Evolutionary conservation across 306 rosid genomes (phyloP).

Genomic region (Ziziphus jujuba): DNA sequence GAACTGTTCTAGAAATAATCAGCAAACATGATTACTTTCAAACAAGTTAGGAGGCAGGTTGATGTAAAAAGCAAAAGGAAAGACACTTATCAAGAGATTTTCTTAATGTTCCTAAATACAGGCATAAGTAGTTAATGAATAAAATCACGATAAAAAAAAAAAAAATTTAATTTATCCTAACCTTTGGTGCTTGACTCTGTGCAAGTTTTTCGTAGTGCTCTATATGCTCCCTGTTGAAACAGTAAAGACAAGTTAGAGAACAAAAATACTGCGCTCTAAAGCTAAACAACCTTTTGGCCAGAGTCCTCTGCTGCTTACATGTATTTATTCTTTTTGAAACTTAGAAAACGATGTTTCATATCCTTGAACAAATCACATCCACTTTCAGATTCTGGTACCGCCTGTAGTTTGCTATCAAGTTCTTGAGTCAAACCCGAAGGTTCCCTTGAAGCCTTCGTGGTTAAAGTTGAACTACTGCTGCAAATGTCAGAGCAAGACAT

Average conservation of each 20-base stretch:
- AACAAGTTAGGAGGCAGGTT: conserved; percentile 9
- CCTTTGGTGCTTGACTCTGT: conserved; percentile 83
- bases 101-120: not conserved
- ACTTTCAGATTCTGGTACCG: conserved; percentile 40
- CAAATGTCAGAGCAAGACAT: conserved; percentile 25
- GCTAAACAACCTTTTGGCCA: conserved; percentile 9
- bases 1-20: conserved; percentile 70
- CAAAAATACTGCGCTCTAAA: not conserved
- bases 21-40: conserved; percentile 29
- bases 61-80: not conserved
- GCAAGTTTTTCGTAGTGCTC: conserved; percentile 78
- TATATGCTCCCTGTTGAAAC: conserved; percentile 49
- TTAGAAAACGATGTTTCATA: conserved; percentile 69
- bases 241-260: conserved; percentile 28
- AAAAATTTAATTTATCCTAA: conserved; percentile 24
- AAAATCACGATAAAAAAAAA: not conserved
- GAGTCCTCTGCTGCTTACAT: conserved; percentile 48
- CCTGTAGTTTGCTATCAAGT: conserved; percentile 39
- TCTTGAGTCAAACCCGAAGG: conserved; percentile 48
- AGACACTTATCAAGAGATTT: not conserved
- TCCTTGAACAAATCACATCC: conserved; percentile 51
- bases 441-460: conserved; percentile 63
- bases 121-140: not conserved
- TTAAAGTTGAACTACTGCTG: conserved; percentile 49
- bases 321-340: conserved; percentile 68